Evolutionary conservation across 495 filamentous ascomycete genomes (phyloP).

Genomic region (Hypoxylon fragiforme): DNA sequence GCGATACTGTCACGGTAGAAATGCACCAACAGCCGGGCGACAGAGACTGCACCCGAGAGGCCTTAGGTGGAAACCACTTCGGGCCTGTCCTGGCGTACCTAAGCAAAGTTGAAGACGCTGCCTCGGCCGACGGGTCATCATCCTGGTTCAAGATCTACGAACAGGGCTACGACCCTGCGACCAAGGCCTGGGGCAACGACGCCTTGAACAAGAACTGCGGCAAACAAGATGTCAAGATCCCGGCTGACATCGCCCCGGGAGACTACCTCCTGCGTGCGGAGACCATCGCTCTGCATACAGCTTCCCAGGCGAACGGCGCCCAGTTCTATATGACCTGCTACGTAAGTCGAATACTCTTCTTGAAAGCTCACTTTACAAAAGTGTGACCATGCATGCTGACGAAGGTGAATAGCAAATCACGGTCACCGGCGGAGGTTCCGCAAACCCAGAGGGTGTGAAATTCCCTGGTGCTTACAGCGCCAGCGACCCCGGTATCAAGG

Average conservation of each 20-base stretch:
- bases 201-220: slow-evolving; percentile 57
- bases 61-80: slow-evolving; percentile 55
- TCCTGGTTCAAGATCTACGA: slow-evolving; percentile 60
- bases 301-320: slow-evolving; percentile 41
- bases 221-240: slow-evolving; percentile 53
- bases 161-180: slow-evolving; percentile 38
- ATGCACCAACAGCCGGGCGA: slow-evolving; percentile 58
- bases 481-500: slow-evolving; percentile 55
- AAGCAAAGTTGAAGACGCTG: slow-evolving; percentile 56
- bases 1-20: slow-evolving; percentile 53
- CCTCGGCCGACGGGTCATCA: slow-evolving; percentile 51
- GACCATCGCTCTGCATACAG: slow-evolving; percentile 55
- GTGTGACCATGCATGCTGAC: background rate
- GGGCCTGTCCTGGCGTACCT: slow-evolving; percentile 59
- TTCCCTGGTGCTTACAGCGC: slow-evolving; percentile 57
- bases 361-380: background rate
- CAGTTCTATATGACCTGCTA: slow-evolving; percentile 60
- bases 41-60: slow-evolving; percentile 49
- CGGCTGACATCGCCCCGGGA: slow-evolving; percentile 50
- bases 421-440: slow-evolving; percentile 42
- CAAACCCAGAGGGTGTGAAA: slow-evolving; percentile 44
- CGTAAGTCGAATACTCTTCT: slow-evolving; percentile 12
- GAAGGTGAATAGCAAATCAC: slow-evolving; percentile 41
- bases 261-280: slow-evolving; percentile 60
- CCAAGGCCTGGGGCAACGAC: slow-evolving; percentile 57